These are phyloP conservation scores for Diaporthe sp. DNA, from an alignment of 2,329 filamentous ascomycete genomes.

Conservation along the genomic window DNA sequence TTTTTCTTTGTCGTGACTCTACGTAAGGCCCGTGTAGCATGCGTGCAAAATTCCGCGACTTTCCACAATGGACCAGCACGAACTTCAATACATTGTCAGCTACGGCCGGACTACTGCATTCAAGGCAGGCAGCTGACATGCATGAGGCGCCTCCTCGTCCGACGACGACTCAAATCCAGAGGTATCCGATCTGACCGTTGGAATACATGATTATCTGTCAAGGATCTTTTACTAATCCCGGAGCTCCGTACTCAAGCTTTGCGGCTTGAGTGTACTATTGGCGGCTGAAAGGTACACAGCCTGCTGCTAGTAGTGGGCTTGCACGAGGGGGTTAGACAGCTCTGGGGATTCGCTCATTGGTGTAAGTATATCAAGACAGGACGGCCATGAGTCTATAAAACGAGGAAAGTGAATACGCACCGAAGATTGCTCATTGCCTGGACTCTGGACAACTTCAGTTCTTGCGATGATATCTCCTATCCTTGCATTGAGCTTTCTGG, in stretches of 20 bases:
- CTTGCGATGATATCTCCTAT: neutral
- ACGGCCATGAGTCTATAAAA: neutral
- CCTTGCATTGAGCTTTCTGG: neutral
- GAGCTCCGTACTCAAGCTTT: neutral
- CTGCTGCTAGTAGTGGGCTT: neutral
- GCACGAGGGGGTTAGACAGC: too few relatives aligned
- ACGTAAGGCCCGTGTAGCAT: neutral
- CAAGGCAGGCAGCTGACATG: neutral
- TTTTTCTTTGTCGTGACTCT: neutral
- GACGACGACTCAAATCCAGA: neutral
- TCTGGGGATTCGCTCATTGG: too few relatives aligned
- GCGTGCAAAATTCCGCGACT: neutral
- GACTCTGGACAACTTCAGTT: neutral
- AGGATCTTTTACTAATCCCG: neutral
- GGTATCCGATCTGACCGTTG: neutral
- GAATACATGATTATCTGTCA: neutral
- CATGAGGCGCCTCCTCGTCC: neutral
- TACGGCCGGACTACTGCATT: neutral
- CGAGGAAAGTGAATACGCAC: too few relatives aligned
- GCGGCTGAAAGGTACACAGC: neutral
- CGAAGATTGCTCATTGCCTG: rapidly evolving
- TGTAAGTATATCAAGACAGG: too few relatives aligned
- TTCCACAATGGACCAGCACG: neutral
- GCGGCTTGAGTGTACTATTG: neutral
- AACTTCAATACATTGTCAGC: neutral